Evolutionary conservation across 108 stramenopile genomes (phyloP).

Genomic region (Pseudonitzschia multiseries): DNA sequence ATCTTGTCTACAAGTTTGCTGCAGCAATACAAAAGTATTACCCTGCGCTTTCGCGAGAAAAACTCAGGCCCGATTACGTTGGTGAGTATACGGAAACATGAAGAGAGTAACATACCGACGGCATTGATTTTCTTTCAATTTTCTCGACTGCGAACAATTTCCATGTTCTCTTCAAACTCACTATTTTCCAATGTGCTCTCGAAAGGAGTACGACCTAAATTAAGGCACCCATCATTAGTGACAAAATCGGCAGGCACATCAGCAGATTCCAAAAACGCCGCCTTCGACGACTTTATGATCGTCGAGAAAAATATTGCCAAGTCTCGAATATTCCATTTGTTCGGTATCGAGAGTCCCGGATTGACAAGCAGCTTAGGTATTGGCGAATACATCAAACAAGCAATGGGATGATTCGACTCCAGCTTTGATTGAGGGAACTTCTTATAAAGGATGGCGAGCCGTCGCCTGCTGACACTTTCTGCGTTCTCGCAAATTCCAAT

Average conservation of each 20-base stretch:
- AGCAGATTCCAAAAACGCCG: background rate
- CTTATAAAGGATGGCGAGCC: too few relatives aligned
- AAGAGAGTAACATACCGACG: background rate
- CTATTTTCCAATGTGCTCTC: background rate
- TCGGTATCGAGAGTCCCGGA: constrained; percentile 89
- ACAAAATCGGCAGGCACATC: background rate
- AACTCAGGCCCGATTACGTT: constrained; percentile 72
- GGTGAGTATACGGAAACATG: constrained; percentile 19
- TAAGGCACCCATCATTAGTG: constrained; percentile 56
- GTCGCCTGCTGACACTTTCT: too few relatives aligned
- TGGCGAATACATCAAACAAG: constrained; percentile 49
- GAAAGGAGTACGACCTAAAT: constrained; percentile 63
- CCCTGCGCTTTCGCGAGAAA: constrained; percentile 57
- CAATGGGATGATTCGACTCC: background rate
- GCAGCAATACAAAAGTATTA: constrained; percentile 73
- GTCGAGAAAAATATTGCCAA: constrained; percentile 18
- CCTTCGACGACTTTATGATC: constrained; percentile 68
- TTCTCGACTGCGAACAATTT: background rate
- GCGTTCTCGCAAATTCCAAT: too few relatives aligned
- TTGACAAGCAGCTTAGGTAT: constrained; percentile 78
- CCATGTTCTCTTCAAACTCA: background rate
- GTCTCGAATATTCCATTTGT: constrained; percentile 43
- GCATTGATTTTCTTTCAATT: background rate
- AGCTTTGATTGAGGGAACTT: too few relatives aligned
- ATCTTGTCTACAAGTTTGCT: constrained; percentile 56